A percentile compares a stretch with the other conserved stretches of the same genome.
Conservation (phyloP, 768 basidiomycete genomes). For the Psilocybe azurescens region DNA sequence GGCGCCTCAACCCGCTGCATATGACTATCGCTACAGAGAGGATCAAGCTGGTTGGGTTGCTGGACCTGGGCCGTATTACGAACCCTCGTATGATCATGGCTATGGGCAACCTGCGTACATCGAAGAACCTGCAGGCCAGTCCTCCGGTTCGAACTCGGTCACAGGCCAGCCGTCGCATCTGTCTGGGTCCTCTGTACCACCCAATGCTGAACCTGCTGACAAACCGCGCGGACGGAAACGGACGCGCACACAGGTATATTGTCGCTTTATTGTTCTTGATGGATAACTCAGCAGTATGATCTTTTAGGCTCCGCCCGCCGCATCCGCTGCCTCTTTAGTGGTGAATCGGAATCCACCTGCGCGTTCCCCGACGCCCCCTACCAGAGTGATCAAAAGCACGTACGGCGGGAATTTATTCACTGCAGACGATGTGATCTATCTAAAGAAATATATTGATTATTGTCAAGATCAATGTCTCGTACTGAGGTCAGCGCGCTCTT, state of each 20-base stretch:
- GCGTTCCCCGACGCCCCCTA: slow-evolving; percentile 84
- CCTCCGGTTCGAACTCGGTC: slow-evolving; percentile 26
- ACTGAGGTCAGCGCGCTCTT: slow-evolving; percentile 55
- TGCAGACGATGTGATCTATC: slow-evolving; percentile 79
- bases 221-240: slow-evolving; percentile 74
- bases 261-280: slow-evolving; percentile 6
- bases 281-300: slow-evolving; percentile 7
- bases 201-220: slow-evolving; percentile 34
- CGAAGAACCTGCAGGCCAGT: slow-evolving; percentile 44
- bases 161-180: slow-evolving; percentile 23
- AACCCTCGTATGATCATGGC: slow-evolving; percentile 62
- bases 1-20: slow-evolving; percentile 48
- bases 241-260: slow-evolving; percentile 57
- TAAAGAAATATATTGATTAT: slow-evolving; percentile 90
- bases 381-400: slow-evolving; percentile 84
- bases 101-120: slow-evolving; percentile 51
- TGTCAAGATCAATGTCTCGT: slow-evolving; percentile 89
- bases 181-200: slow-evolving; percentile 37
- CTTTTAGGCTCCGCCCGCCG: slow-evolving; percentile 61
- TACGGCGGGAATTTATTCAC: slow-evolving; percentile 91
- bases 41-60: slow-evolving; percentile 59
- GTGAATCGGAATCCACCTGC: slow-evolving; percentile 71
- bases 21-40: slow-evolving; percentile 68
- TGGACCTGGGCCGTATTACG: slow-evolving; percentile 59
- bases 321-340: slow-evolving; percentile 70